Percentiles rank a stretch among this genome's conserved stretches.
Evolutionary conservation across 2,329 filamentous ascomycete species (phyloP).

Genomic region (Moelleriella libera): DNA sequence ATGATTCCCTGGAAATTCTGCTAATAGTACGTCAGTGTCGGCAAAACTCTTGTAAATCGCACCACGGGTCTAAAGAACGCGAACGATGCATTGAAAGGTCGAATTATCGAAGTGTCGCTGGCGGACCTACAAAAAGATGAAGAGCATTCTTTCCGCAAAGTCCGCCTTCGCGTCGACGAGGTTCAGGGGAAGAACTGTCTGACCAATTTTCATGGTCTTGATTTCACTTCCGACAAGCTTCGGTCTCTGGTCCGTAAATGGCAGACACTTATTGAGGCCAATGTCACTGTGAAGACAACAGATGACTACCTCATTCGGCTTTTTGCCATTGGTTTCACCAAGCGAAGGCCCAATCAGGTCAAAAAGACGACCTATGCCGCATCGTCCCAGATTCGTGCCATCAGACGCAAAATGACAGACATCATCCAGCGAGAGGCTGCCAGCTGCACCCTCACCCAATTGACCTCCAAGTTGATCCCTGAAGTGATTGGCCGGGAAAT

Average conservation of each 20-base stretch:
- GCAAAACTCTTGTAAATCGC: conserved; percentile 98
- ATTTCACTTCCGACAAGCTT: conserved; percentile 99
- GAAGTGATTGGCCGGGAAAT: conserved; percentile 99
- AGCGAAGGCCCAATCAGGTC: conserved; percentile 98
- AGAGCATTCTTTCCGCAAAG: conserved; percentile 99
- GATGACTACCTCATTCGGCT: conserved; percentile 99
- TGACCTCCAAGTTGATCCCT: conserved; percentile 96
- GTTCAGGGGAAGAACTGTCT: conserved; percentile 99
- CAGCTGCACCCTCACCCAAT: conserved; percentile 87
- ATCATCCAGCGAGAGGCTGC: conserved; percentile 95
- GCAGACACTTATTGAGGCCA: conserved; percentile 98
- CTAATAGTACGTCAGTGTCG: conserved; percentile 51
- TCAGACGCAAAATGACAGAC: conserved; percentile 99
- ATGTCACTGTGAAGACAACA: conserved; percentile 99
- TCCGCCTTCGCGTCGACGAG: conserved; percentile 97
- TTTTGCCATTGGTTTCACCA: conserved; percentile 99
- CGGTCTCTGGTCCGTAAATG: conserved; percentile 98
- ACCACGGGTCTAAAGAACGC: conserved; percentile 99
- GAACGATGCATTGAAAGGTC: conserved; percentile 97
- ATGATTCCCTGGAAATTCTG: too few species aligned
- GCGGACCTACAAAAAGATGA: conserved; percentile 99
- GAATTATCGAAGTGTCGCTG: conserved; percentile 97
- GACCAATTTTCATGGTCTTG: conserved; percentile 99
- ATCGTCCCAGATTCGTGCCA: conserved; percentile 92
- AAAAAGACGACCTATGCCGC: conserved; percentile 99